A percentile compares a stretch with the other conserved stretches of the same genome.
Evolutionary conservation across 106 monocot species (phyloP).

Genomic region (Amphibolis antarctica): DNA sequence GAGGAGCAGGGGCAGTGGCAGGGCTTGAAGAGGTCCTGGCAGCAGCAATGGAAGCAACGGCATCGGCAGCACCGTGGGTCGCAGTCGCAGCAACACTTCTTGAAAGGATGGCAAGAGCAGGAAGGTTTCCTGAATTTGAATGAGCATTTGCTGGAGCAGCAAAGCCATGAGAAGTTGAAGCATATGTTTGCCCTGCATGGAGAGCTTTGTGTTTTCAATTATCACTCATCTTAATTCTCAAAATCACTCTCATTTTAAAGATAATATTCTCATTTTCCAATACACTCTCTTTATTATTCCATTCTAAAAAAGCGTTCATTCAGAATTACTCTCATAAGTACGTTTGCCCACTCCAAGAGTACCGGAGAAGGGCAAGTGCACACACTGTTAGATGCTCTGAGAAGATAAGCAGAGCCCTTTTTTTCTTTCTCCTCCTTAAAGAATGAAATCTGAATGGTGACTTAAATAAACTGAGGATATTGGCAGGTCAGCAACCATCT

Average conservation of each 20-base stretch:
- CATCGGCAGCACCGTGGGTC: not conserved
- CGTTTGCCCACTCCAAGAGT: too few relatives aligned
- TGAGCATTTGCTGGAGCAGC: constrained; percentile 4
- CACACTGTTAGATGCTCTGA: too few relatives aligned
- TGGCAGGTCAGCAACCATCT: too few relatives aligned
- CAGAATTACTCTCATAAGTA: not conserved
- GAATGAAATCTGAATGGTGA: too few relatives aligned
- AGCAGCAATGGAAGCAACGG: constrained; percentile 1
- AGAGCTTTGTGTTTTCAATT: not conserved
- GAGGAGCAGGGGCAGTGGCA: not conserved
- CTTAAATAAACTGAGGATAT: too few relatives aligned
- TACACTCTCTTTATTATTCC: too few relatives aligned
- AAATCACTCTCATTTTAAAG: too few relatives aligned
- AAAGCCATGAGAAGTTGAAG: constrained; percentile 2
- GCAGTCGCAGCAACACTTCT: not conserved
- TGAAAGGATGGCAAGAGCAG: not conserved
- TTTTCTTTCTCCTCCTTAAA: too few relatives aligned
- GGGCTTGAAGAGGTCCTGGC: not conserved
- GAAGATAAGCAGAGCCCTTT: too few relatives aligned
- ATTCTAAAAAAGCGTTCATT: not conserved
- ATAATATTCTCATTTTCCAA: too few relatives aligned
- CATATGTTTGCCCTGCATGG: not conserved
- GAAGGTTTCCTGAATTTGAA: constrained; percentile 6
- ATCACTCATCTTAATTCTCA: too few relatives aligned
- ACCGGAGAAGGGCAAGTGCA: too few relatives aligned